These are phyloP conservation scores for Hymenoscyphus salicellus DNA, from an alignment of 2,329 filamentous ascomycete genomes.

Conservation along the genomic window DNA sequence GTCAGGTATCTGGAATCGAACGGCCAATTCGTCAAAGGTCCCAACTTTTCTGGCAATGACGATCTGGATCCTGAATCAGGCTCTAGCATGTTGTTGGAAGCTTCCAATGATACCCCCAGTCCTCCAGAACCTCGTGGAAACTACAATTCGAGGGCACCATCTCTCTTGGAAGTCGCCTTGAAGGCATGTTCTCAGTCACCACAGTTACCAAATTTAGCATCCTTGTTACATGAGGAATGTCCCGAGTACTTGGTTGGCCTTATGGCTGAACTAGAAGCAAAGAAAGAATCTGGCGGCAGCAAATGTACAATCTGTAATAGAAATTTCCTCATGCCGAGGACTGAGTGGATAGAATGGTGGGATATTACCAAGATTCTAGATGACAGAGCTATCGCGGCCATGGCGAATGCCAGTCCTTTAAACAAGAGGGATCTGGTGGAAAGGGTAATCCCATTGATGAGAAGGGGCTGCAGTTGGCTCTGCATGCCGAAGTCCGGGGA, in stretches of 20 bases:
- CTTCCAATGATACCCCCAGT: constrained; percentile 20
- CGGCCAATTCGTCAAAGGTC: constrained; percentile 32
- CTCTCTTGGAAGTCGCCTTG: constrained; percentile 34
- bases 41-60: constrained; percentile 21
- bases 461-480: constrained; percentile 37
- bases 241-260: constrained; percentile 27
- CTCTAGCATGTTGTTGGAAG: constrained; percentile 17
- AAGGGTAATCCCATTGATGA: constrained; percentile 36
- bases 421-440: constrained; percentile 34
- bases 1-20: constrained; percentile 31
- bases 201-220: constrained; percentile 27
- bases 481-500: constrained; percentile 29
- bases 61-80: not conserved
- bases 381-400: constrained; percentile 11
- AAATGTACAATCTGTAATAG: constrained; percentile 52
- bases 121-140: constrained; percentile 22
- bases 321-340: constrained; percentile 48
- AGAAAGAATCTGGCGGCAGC: constrained; percentile 48
- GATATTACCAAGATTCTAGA: constrained; percentile 36
- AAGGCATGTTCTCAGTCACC: constrained; percentile 26
- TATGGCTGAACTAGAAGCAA: constrained; percentile 33
- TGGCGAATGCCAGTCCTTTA: constrained; percentile 25
- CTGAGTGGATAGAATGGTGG: constrained; percentile 64
- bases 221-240: constrained; percentile 23
- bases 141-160: constrained; percentile 29